A percentile compares a stretch with the other conserved stretches of the same genome.
Evolutionary conservation across 257 asterid species (phyloP).

Genomic region (Solanum tarijense): DNA sequence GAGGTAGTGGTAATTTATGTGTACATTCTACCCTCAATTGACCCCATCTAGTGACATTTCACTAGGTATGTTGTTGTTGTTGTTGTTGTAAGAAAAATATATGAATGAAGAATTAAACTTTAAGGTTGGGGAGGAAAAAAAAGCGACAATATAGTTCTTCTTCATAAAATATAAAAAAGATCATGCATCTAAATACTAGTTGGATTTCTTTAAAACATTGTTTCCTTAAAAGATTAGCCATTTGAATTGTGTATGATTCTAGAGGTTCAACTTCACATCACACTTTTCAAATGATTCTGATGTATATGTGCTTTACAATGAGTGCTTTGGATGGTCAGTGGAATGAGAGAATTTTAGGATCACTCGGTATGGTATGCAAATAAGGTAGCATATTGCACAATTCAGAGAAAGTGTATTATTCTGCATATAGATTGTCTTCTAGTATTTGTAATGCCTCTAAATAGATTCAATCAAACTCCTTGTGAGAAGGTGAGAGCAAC

Average conservation of each 20-base stretch:
- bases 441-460: background rate
- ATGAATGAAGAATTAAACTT: background rate
- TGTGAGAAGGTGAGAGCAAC: background rate
- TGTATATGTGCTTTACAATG: background rate
- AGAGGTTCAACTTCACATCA: background rate
- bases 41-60: too few species aligned
- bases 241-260: background rate
- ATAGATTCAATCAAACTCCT: background rate
- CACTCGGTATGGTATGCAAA: background rate
- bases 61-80: too few species aligned
- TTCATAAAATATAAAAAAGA: background rate
- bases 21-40: too few species aligned
- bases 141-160: background rate
- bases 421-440: background rate
- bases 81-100: too few species aligned
- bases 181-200: background rate
- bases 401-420: background rate
- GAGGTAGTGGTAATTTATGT: too few species aligned
- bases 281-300: background rate
- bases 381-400: background rate
- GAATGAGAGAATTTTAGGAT: background rate
- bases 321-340: background rate
- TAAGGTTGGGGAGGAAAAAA: background rate
- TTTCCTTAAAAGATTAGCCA: background rate
- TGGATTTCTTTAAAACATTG: background rate